Base-by-base conservation (phyloP, 306 rosid species). In the Biancaea sappan region DNA sequence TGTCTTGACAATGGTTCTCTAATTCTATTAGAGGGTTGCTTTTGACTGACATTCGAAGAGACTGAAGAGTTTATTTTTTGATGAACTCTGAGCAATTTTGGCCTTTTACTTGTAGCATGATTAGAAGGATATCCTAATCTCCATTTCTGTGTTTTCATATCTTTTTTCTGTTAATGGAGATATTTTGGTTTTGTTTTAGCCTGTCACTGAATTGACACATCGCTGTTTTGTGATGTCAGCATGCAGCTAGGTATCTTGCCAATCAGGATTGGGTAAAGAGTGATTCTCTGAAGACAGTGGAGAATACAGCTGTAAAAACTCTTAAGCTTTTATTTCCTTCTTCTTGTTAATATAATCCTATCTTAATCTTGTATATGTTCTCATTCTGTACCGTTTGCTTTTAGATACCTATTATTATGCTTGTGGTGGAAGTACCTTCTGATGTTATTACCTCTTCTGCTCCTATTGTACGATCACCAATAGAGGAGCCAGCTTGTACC, bases 191-290 rank as follows among this genome's bases (percentile, higher is more conserved):
- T 58, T 58, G 1, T 28, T 28, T 58, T 8, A 28, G 14, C 66
- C 1, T 29, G 41, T 62, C 9, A 31, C 22, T 21, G 58, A 25
- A 60, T 73, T 73, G 48, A 61, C 61, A 38, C 67, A 47, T 46
- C 14, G 4, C 37, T 60, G 12, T 61, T 25, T 85, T 75, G 74
- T 67, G 51, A 57, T 81, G 82, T 34, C 85, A 88, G 93, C 93
- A 88, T 86, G 93, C 93, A 40, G 93, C 93, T 44, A 86, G 93
- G 85, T 88, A 84, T 77, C 93, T 88, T 12, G 90, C 83, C 58
- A 86, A 88, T 71, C 93, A 86, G 74, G 93, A 88, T 32, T 88
- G 93, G 93, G 90, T 88, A 4, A 88, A 88, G 80, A 86, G 63
- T 76, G 93, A 88, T 75, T 86, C 93, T 66, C 81, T 88, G 16